Evolutionary conservation across 306 rosid species (phyloP).

Genomic region (Alnus glutinosa): DNA sequence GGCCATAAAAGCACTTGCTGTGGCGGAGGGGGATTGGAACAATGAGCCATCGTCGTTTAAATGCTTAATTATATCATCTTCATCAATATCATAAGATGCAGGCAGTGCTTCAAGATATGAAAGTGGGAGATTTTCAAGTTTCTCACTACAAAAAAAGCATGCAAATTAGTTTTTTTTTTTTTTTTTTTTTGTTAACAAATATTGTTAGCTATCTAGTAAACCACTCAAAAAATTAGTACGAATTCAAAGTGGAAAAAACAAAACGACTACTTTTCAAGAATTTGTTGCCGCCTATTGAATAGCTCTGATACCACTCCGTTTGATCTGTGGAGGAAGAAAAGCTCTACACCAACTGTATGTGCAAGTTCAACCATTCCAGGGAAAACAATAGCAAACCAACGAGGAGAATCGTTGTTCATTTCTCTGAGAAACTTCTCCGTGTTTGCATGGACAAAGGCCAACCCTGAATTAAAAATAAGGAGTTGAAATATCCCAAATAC

Average conservation of each 20-base stretch:
- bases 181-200: background rate
- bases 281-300: constrained; percentile 1
- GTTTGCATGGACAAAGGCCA: constrained; percentile 29
- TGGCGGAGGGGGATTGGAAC: constrained; percentile 47
- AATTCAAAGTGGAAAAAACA: background rate
- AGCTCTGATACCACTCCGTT: constrained; percentile 5
- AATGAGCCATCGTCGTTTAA: constrained; percentile 41
- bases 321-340: constrained; percentile 5
- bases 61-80: constrained; percentile 30
- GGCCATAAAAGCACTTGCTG: constrained; percentile 38
- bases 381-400: constrained; percentile 35
- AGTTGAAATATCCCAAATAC: background rate
- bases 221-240: too few species aligned
- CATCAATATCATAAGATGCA: constrained; percentile 9
- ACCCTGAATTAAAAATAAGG: constrained; percentile 29
- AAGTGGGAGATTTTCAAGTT: constrained; percentile 22
- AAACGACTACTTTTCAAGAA: constrained; percentile 25
- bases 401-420: constrained; percentile 27
- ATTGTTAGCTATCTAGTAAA: too few species aligned
- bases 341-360: constrained; percentile 10
- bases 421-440: constrained; percentile 25
- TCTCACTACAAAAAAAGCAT: constrained; percentile 23
- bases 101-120: constrained; percentile 45
- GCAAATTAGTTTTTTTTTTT: background rate
- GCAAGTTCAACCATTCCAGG: constrained; percentile 42